Evolutionary conservation across 2,329 filamentous ascomycete species (phyloP), one percentile per base, ranked within the genome.

Genomic region (Cordyceps pruinosa): DNA sequence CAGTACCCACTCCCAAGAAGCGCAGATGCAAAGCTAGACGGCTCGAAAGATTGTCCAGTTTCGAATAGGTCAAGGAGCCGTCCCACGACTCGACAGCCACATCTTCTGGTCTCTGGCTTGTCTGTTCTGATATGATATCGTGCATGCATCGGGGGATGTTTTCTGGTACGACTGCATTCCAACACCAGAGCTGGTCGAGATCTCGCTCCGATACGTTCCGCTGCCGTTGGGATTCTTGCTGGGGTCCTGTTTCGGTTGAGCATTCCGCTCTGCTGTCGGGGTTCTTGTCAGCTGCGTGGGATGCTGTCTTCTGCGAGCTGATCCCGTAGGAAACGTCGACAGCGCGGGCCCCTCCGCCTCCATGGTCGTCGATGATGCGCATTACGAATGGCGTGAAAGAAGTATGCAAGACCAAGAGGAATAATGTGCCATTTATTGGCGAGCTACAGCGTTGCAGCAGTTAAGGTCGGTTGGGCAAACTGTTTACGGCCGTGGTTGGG

Each of bases 31-130:
- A 63, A 3, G 77, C 77, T 8, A 80, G 68, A 1, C 63, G 62
- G 28, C 71, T 72, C 2, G 78, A 77, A 13, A 73, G 66, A 1
- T 63, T 60, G 35, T 79, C 74, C 2, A 80, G 66, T 47, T 79
- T 71, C 35, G 63, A 55, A 59, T 80, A 80, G 3, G 75, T 78
- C 53, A 78, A 70, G 55, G 65, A 64, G 34, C 78, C 77, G 58
- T 80, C 78, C 76, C 76, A 80, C 0, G 77, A 77, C 56, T 75
- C 66, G n/a, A 80, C 70, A 26, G 78, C 77, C 5, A 70, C 61
- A 23, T 69, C 67, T n/a, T 69, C 61, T 1, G 77, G 75, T 3
- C 71, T 67, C 25, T 62, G 58, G 13, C 58, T 61, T 13, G 73
- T 72, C 51, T 71, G 70, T 13, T 73, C 68, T 10, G 69, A 66